These are phyloP conservation scores for Fusarium liriodendri DNA, from an alignment of 2,329 filamentous ascomycete genomes.

Conservation along the genomic window DNA sequence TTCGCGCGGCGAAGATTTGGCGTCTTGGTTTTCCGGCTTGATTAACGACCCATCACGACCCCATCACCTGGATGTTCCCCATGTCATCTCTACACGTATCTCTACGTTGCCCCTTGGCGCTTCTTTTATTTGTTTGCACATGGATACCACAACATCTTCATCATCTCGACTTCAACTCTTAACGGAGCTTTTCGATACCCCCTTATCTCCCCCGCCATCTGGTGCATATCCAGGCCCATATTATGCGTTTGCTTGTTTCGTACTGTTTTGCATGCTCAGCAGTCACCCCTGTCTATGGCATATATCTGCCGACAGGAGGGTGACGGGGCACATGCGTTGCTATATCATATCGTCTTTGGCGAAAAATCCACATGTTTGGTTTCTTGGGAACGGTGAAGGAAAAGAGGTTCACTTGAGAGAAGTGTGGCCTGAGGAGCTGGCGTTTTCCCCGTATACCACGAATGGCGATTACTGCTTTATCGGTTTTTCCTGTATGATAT, in stretches of 20 bases:
- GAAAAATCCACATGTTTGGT: constrained; percentile 14
- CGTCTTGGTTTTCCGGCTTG: constrained; percentile 35
- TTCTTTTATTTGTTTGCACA: constrained; percentile 36
- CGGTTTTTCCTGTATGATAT: constrained; percentile 29
- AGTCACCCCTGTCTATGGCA: constrained; percentile 6
- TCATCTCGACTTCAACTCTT: constrained; percentile 13
- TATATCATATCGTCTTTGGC: constrained; percentile 5
- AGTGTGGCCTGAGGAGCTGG: constrained; percentile 6
- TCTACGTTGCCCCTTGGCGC: constrained; percentile 16
- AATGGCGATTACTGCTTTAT: constrained; percentile 5
- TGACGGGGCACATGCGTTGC: constrained; percentile 4
- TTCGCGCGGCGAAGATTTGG: constrained; percentile 33
- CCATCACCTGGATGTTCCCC: constrained; percentile 35
- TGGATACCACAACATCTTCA: constrained; percentile 29
- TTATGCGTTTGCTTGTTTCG: constrained; percentile 17
- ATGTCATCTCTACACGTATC: constrained; percentile 34
- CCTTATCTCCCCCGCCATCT: constrained; percentile 23
- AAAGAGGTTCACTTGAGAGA: constrained; percentile 12
- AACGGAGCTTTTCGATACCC: constrained; percentile 41
- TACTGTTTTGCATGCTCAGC: constrained; percentile 19
- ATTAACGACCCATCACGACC: constrained; percentile 43
- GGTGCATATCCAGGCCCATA: constrained; percentile 23
- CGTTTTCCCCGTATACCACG: constrained; percentile 8
- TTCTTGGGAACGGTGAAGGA: constrained; percentile 10
- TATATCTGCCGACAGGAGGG: neutral